Evolutionary conservation across 208 protist genomes (phyloP), one percentile per base, ranked within the genome.

Genomic region (Acanthamoeba polyphaga): DNA sequence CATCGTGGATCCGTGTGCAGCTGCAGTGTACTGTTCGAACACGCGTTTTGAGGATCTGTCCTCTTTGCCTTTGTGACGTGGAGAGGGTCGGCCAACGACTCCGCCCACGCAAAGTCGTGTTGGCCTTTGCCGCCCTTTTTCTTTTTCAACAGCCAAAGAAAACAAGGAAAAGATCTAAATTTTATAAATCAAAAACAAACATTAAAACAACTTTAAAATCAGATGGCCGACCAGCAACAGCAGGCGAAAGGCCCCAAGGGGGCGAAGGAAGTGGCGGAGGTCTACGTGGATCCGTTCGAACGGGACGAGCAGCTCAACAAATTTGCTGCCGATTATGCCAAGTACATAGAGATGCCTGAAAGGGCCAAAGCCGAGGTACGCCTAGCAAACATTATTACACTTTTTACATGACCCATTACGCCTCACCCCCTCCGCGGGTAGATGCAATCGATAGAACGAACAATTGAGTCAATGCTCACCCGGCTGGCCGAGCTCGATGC

Each of bases 291-390:
- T 27, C 87, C 87, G 3, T 92, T 92, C 43, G 87, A 92, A 22
- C 29, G 87, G 43, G 87, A 92, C 38, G 87, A 92, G 87, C 66
- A 78, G 60, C 51, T 92, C 58, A 92, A 32, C 87, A 92, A 92
- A 74, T 38, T 92, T n/a, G 87, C 87, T 5, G 8, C 7, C 29
- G 87, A 92, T 53, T 92, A 92, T 74, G 58, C 87, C 29, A 70
- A 74, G 34, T 92, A 58, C 32, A 13, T 74, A 3, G 55, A 72
- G 60, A 76, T 92, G 87, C 87, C 87, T 7, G 87, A 92, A 10
- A 92, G 51, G 46, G 87, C 87, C 32, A 66, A 74, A 51, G 24
- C 7, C 24, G 87, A 92, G 60, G 87, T 92, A 62, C 43, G 1
- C 17, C 12, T 10, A 64, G 4, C 19, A 43, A 46, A 76, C 19